phyloP scores from a whole-genome alignment of 768 basidiomycete genomes.

The Pleurotus platypus region DNA sequence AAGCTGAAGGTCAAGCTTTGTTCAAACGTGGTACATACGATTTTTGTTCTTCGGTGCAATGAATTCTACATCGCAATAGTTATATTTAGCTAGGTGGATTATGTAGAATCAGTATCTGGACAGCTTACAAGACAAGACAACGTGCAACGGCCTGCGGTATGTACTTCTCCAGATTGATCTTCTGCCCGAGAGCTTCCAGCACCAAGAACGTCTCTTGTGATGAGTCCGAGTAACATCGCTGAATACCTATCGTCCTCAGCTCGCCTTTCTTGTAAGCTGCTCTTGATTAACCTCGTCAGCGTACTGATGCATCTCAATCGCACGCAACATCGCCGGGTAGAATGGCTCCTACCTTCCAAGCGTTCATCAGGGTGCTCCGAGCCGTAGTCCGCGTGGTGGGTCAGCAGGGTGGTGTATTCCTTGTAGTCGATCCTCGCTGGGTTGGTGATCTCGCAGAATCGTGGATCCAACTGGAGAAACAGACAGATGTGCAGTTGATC shows the following conservation, averaged over 20 bases:
- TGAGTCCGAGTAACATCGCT: conserved; percentile 1
- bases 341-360: background rate
- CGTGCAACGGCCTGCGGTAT: conserved; percentile 2
- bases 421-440: conserved; percentile 1
- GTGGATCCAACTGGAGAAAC: background rate
- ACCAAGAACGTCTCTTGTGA: background rate
- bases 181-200: background rate
- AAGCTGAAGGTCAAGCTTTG: no score
- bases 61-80: no score
- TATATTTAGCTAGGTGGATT: background rate
- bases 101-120: background rate
- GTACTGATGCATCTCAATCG: background rate
- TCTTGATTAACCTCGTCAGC: background rate
- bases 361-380: background rate
- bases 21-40: no score
- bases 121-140: background rate
- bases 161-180: background rate
- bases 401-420: background rate
- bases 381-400: conserved; percentile 1
- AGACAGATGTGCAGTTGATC: background rate
- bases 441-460: background rate
- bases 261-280: conserved; percentile 5
- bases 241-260: background rate
- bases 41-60: no score
- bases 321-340: background rate